A percentile compares a stretch with the other conserved stretches of the same genome.
Evolutionary conservation across 805 yeast genomes (phyloP).

Genomic region (Metschnikowia colocasiae): DNA sequence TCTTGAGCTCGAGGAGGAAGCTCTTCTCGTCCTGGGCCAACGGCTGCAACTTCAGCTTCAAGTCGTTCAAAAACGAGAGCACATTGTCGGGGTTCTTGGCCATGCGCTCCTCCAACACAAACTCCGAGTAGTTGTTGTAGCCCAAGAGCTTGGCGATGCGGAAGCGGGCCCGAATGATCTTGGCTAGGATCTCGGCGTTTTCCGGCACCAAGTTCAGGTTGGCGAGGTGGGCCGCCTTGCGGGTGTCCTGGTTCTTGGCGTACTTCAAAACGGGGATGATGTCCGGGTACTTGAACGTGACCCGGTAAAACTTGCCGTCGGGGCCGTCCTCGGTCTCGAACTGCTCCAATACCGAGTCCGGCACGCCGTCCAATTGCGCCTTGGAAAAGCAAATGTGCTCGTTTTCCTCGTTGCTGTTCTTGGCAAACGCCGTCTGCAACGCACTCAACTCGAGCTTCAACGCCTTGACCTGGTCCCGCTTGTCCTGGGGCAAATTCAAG

Average conservation of each 20-base stretch:
- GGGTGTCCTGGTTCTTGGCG: constrained; percentile 60
- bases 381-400: constrained; percentile 56
- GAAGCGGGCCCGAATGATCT: constrained; percentile 60
- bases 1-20: constrained; percentile 49
- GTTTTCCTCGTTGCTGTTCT: constrained; percentile 68
- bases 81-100: constrained; percentile 68
- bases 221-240: constrained; percentile 62
- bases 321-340: constrained; percentile 50
- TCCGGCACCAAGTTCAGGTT: constrained; percentile 61
- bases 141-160: constrained; percentile 63
- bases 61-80: constrained; percentile 56
- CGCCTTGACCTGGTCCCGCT: constrained; percentile 53
- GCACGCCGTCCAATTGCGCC: constrained; percentile 72
- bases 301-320: constrained; percentile 46
- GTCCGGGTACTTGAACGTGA: constrained; percentile 82
- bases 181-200: constrained; percentile 57
- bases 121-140: constrained; percentile 65
- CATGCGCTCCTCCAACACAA: constrained; percentile 72
- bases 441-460: constrained; percentile 58
- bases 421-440: constrained; percentile 53
- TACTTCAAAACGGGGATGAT: constrained; percentile 71
- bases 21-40: constrained; percentile 55
- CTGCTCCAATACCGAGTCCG: constrained; percentile 56
- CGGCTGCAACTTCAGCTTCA: constrained; percentile 55
- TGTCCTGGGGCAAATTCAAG: constrained; percentile 53